Percentiles rank a stretch among this genome's conserved stretches.
Conservation (phyloP, 352 stramenopile genomes). For the Globisporangium alternatum region DNA sequence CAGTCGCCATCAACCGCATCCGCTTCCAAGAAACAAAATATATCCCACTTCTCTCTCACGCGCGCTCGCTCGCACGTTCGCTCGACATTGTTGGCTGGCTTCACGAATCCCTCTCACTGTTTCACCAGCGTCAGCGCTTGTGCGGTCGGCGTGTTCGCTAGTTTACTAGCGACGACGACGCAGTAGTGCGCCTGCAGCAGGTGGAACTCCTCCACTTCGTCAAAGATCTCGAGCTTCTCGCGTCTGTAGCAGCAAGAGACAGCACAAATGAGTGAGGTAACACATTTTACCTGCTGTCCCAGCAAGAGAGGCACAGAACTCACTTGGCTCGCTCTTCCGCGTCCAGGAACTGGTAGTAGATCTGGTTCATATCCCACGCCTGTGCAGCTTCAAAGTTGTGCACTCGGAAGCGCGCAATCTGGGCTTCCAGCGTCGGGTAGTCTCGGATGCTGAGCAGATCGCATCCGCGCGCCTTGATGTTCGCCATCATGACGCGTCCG, state of each 20-base stretch:
- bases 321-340: constrained; percentile 61
- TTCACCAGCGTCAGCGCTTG: constrained; percentile 28
- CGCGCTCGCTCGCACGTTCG: not conserved
- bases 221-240: constrained; percentile 89
- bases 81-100: constrained; percentile 7
- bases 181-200: constrained; percentile 91
- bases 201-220: constrained; percentile 92
- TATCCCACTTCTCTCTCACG: constrained; percentile 17
- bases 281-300: not conserved
- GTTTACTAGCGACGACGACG: constrained; percentile 76
- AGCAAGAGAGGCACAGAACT: constrained; percentile 12
- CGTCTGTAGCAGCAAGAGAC: constrained; percentile 29
- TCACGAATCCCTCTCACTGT: constrained; percentile 1
- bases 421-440: constrained; percentile 71
- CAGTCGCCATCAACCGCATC: constrained; percentile 1
- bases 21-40: constrained; percentile 14
- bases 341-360: constrained; percentile 90
- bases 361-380: constrained; percentile 90
- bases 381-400: constrained; percentile 67
- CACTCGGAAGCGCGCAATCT: constrained; percentile 70
- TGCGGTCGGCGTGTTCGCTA: constrained; percentile 24
- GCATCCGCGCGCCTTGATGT: constrained; percentile 89
- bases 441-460: constrained; percentile 83
- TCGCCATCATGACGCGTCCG: constrained; percentile 87
- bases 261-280: not conserved